Evolutionary conservation across 2,329 filamentous ascomycete genomes (phyloP).

Genomic region (Fusarium floridanum): DNA sequence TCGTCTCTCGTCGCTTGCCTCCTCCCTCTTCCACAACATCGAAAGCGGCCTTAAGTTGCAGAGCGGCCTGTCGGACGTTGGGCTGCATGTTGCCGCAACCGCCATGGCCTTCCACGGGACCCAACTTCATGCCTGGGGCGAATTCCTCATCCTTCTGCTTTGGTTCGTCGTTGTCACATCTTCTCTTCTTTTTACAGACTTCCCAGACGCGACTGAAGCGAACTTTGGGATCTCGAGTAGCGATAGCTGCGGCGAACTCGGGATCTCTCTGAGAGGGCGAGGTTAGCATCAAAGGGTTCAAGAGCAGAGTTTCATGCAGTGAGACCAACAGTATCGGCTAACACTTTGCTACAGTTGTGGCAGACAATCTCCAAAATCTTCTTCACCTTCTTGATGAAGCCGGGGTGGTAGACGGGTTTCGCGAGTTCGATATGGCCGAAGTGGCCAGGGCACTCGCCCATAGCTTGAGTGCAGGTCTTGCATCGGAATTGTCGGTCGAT

Average conservation of each 20-base stretch:
- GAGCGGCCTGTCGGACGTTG: conserved; percentile 85
- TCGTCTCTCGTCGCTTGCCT: conserved; percentile 80
- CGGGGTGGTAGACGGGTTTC: conserved; percentile 92
- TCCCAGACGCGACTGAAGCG: conserved; percentile 95
- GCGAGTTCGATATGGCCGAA: conserved; percentile 99
- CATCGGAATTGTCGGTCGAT: conserved; percentile 97
- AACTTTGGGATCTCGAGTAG: conserved; percentile 90
- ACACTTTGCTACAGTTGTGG: conserved; percentile 98
- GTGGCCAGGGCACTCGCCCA: conserved; percentile 96
- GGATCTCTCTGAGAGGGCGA: conserved; percentile 78
- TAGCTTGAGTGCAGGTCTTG: conserved; percentile 94
- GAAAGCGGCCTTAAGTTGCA: conserved; percentile 83
- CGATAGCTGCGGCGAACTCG: conserved; percentile 84
- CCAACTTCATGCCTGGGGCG: conserved; percentile 70
- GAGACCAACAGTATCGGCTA: conserved; percentile 96
- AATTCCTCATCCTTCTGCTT: conserved; percentile 78
- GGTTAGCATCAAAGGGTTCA: conserved; percentile 72
- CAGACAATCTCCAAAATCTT: conserved; percentile 99
- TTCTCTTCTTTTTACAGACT: conserved; percentile 88
- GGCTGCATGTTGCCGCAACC: conserved; percentile 95
- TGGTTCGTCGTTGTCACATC: conserved; percentile 84
- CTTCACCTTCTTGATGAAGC: conserved; percentile 99
- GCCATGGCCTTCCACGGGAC: conserved; percentile 73
- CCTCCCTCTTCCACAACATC: conserved; percentile 83
- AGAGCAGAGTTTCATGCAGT: conserved; percentile 68